phyloP scores from a whole-genome alignment of 257 asterid genomes.

The Solanum commersonii region DNA sequence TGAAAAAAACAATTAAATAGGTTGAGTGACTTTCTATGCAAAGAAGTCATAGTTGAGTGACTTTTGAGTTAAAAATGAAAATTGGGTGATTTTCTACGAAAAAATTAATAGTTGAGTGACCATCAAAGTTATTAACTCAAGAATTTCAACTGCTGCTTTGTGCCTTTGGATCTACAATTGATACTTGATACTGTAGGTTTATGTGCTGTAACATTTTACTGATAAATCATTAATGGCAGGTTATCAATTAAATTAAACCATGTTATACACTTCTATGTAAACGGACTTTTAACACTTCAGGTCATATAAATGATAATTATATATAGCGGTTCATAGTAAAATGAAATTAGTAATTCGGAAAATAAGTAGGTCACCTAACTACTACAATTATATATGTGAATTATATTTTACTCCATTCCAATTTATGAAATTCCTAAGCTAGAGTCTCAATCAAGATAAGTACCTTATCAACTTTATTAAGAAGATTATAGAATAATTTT shows the following conservation, averaged over 20 bases:
- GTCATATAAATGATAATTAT: neutral
- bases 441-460: neutral
- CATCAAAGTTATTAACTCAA: too few species aligned
- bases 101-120: too few species aligned
- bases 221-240: neutral
- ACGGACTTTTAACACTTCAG: neutral
- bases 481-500: too few species aligned
- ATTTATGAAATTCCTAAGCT: neutral
- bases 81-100: too few species aligned
- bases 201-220: neutral
- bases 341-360: neutral
- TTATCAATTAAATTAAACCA: neutral
- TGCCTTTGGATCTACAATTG: neutral
- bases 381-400: neutral
- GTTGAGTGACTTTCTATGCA: too few species aligned
- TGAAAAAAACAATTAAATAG: too few species aligned
- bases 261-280: neutral
- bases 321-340: neutral
- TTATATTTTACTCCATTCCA: neutral
- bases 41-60: too few species aligned
- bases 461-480: too few species aligned
- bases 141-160: neutral
- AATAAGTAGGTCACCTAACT: neutral
- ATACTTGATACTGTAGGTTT: neutral
- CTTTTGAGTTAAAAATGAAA: too few species aligned